Percentiles rank a stretch among this genome's conserved stretches.
phyloP scores from a whole-genome alignment of 768 basidiomycete species.

The Gymnopilus junonius region DNA sequence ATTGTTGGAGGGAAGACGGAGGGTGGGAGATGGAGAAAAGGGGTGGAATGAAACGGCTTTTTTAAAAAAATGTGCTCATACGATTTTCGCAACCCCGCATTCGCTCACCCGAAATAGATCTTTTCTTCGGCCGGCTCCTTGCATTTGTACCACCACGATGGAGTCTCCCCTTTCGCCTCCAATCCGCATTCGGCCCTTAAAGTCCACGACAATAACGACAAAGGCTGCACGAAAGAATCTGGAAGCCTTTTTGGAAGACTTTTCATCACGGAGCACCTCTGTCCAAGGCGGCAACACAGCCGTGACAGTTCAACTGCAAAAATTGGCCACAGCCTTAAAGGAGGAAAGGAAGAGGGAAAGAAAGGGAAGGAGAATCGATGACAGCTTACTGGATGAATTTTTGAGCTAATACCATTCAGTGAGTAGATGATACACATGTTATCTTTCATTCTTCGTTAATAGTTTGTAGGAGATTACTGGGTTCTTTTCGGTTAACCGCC shows the following conservation, averaged over 20 bases:
- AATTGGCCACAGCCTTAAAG: conserved; percentile 54
- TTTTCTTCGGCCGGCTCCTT: conserved; percentile 4
- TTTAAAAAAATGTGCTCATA: conserved; percentile 20
- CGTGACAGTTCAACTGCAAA: conserved; percentile 63
- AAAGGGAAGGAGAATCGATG: conserved; percentile 14
- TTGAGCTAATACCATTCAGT: neutral
- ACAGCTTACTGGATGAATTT: neutral
- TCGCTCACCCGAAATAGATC: conserved; percentile 15
- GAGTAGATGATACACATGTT: neutral
- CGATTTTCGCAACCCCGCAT: conserved; percentile 20
- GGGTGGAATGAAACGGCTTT: neutral
- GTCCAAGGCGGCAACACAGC: conserved; percentile 57
- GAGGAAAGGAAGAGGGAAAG: conserved; percentile 47
- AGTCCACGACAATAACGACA: conserved; percentile 39
- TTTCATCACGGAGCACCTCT: conserved; percentile 48
- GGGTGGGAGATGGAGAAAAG: neutral
- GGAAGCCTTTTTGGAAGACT: conserved; percentile 52
- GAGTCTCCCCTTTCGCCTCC: conserved; percentile 53
- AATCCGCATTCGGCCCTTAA: conserved; percentile 45
- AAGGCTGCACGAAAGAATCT: conserved; percentile 45
- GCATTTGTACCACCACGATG: conserved; percentile 32
- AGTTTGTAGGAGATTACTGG: neutral
- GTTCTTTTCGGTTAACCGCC: neutral
- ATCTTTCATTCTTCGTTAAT: neutral
- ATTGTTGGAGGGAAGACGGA: conserved; percentile 34